Evolutionary conservation across 352 stramenopile species (phyloP).

Genomic region (Thraustochytrium striatum): DNA sequence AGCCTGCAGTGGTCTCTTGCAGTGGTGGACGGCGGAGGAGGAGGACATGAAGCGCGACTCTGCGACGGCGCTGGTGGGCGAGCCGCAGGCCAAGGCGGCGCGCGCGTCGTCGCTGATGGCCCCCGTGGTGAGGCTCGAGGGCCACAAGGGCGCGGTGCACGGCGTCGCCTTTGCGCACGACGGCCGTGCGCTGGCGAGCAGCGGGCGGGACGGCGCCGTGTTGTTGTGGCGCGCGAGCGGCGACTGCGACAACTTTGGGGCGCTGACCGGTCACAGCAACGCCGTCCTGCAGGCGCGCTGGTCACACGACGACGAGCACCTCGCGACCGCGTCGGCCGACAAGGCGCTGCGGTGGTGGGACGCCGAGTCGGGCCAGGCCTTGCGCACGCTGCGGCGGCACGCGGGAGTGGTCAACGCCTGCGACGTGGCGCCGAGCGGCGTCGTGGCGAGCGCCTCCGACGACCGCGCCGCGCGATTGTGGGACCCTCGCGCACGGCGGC

Average conservation of each 20-base stretch:
- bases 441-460: conserved; percentile 17
- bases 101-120: conserved; percentile 3
- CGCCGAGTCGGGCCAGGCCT: not conserved
- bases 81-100: not conserved
- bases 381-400: not conserved
- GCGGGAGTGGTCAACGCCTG: conserved; percentile 10
- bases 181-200: conserved; percentile 89
- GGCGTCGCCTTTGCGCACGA: conserved; percentile 86
- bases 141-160: conserved; percentile 86
- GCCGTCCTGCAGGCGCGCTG: not conserved
- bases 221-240: conserved; percentile 77
- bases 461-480: conserved; percentile 21
- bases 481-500: conserved; percentile 1
- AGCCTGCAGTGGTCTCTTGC: not conserved
- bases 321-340: conserved; percentile 9
- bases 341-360: conserved; percentile 27
- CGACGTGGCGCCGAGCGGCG: not conserved
- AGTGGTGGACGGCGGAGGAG: not conserved
- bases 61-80: not conserved
- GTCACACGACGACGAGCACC: not conserved
- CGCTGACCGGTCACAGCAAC: conserved; percentile 12
- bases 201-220: conserved; percentile 89
- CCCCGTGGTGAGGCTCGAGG: conserved; percentile 68
- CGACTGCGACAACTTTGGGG: not conserved
- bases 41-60: not conserved